Evolutionary conservation across 805 yeast genomes (phyloP).

Genomic region (Candida suzukii): DNA sequence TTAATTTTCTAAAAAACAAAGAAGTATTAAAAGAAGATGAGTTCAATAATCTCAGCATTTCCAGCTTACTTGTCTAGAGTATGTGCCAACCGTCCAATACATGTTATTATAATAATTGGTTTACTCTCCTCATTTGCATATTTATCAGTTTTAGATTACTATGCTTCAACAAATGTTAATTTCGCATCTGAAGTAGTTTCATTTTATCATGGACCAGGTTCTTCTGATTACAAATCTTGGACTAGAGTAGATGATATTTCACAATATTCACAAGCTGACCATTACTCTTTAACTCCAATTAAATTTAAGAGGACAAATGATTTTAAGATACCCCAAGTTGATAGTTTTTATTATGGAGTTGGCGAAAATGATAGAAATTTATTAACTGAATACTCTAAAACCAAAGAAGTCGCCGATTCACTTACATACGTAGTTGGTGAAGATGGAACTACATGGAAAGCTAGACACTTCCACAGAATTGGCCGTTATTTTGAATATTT

Average conservation of each 20-base stretch:
- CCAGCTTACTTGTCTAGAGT: constrained; percentile 29
- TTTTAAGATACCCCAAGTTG: constrained; percentile 13
- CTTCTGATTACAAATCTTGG: constrained; percentile 39
- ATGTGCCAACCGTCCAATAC: constrained; percentile 82
- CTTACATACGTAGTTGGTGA: constrained; percentile 11
- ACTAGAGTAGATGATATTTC: constrained; percentile 34
- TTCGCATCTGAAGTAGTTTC: constrained; percentile 12
- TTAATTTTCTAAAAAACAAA: no score
- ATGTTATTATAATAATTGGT: constrained; percentile 65
- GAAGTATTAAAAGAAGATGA: no score
- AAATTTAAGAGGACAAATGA: constrained; percentile 38
- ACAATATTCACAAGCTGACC: constrained; percentile 35
- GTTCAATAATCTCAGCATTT: constrained; percentile 1
- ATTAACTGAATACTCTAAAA: constrained; percentile 21
- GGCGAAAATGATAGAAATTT: constrained; percentile 35
- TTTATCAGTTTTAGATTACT: constrained; percentile 64
- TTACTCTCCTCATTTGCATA: constrained; percentile 76
- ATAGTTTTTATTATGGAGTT: constrained; percentile 29
- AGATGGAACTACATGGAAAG: constrained; percentile 54
- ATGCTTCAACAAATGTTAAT: constrained; percentile 23
- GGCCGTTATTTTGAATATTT: constrained; percentile 50
- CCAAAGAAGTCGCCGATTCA: constrained; percentile 16
- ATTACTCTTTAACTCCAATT: constrained; percentile 46
- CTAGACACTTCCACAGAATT: constrained; percentile 49
- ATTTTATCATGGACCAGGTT: constrained; percentile 30